Base-by-base conservation (phyloP, 129 eudicot species). In the Oenanthe sinensis region DNA sequence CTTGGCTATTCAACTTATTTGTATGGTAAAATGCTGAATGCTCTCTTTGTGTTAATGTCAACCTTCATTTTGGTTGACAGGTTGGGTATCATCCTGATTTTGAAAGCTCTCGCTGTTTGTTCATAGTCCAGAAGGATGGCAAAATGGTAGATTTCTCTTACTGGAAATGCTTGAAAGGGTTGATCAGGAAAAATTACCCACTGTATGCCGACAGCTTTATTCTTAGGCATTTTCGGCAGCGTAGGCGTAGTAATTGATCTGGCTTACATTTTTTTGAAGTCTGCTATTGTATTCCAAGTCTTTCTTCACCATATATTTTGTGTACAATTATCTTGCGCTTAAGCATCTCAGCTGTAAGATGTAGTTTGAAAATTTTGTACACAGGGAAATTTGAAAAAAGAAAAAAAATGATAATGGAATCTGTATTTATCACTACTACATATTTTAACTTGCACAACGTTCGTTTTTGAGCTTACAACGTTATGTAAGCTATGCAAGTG, bases 161-260 rank as follows among this genome's bases (percentile, higher is more conserved):
- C 81, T 92, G 99, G 99, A 96, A 96, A 86, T 96, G 99, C 90
- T 87, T 95, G 81, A 95, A 95, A 87, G 97, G 97, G 67, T 87
- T 90, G 62, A 90, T 96, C 70, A 84, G 91, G 84, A 92, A 92
- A 87, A 96, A 89, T 20, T 92, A 96, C 87, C 99, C 99, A 54
- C 90, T 92, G 26, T 90, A 92, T 74, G 99, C 99, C 28, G 96
- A 96, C 84, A 90, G 86, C 81, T 96, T 96, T 74, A 92, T 96
- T 81, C 89, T 88, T 30, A 85, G 92, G 87, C 99, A 96, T 89
- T 96, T 96, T 81, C 82, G 93, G 75, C 69, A 81, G 82, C 94
- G 91, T 70, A 87, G 86, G 76, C 94, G 89, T 71, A 82, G 24
- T 45, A 88, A 88, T 67, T 89, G 84, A 85, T 78, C 84, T 71